Percentiles rank a stretch among this genome's conserved stretches.
Evolutionary conservation across 176 grass and related monocot species (phyloP).

Genomic region (Panicum miliaceum): DNA sequence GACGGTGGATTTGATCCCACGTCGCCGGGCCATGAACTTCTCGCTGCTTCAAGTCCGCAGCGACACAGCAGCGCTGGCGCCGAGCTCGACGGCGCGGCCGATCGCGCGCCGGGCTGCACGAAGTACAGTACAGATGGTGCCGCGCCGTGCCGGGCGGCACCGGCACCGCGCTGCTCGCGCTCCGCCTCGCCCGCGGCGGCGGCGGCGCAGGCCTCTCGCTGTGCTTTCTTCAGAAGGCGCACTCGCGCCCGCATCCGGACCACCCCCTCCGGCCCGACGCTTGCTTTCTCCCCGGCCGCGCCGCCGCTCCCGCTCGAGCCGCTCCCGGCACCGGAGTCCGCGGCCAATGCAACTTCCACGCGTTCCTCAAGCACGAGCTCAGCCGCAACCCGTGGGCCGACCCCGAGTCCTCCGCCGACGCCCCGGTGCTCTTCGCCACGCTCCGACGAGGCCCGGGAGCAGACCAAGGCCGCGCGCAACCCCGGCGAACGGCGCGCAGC

Average conservation of each 20-base stretch:
- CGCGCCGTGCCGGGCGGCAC: slow-evolving; percentile 81
- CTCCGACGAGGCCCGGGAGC: no score
- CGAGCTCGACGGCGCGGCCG: slow-evolving; percentile 26
- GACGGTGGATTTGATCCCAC: no score
- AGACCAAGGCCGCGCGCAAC: no score
- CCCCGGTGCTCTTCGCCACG: slow-evolving; percentile 61
- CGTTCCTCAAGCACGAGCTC: slow-evolving; percentile 82
- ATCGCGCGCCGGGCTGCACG: slow-evolving; percentile 53
- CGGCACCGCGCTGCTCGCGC: slow-evolving; percentile 68
- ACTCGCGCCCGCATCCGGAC: slow-evolving; percentile 56
- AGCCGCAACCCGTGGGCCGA: slow-evolving; percentile 75
- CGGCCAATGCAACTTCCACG: slow-evolving; percentile 54
- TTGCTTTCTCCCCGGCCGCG: slow-evolving; percentile 46
- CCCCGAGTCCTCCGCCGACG: slow-evolving; percentile 5
- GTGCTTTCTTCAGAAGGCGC: slow-evolving; percentile 48
- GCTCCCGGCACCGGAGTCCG: slow-evolving; percentile 1
- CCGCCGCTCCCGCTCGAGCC: slow-evolving; percentile 23
- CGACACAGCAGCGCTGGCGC: not conserved
- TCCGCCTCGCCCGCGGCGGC: slow-evolving; percentile 55
- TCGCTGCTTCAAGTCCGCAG: not conserved
- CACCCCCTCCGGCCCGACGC: slow-evolving; percentile 39
- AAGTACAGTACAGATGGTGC: slow-evolving; percentile 77
- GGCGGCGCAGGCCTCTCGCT: slow-evolving; percentile 42
- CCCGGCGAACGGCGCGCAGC: no score
- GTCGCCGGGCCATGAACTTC: not conserved